Evolutionary conservation across 768 basidiomycete genomes (phyloP), one percentile per base, ranked within the genome.

Genomic region (Inosperma sp.): DNA sequence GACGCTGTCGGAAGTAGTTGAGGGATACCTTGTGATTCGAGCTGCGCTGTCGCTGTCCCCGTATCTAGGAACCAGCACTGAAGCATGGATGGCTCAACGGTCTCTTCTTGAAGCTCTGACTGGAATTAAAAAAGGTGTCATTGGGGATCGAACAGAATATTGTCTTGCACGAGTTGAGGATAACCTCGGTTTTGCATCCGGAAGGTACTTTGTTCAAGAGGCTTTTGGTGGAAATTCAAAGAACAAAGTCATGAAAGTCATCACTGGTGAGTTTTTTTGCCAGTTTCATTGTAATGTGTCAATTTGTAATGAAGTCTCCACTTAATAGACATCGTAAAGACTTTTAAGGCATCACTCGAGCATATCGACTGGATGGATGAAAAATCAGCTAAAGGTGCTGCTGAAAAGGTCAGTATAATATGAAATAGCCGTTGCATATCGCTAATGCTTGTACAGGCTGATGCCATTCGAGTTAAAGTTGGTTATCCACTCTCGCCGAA

Each of bases 311-410:
- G 14, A 16, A 8, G 1, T 17, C 3, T n/a, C n/a, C n/a, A n/a
- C n/a, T 21, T 63, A 41, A 64, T 55, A 84, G 86, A 86, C 49
- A 87, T 96, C 56, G 80, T 97, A 47, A 67, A 80, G 19, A 76
- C 93, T 0, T 98, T 98, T 75, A 84, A 93, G 63, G 68, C 68
- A 14, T 89, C 90, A 4, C 72, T 99, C 16, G 67, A 75, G 4
- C 64, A 79, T 46, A 77, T 96, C 44, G 77, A 83, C 16, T 99
- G 96, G 96, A 92, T 99, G 87, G 96, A 98, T 63, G 68, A 83
- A 40, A 68, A 81, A 56, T 91, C 91, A 3, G 84, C 89, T 9
- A 71, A 73, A 33, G 90, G 84, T 49, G 96, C 96, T 4, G 82
- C 84, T 12, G 80, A 85, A 61, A 98, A 98, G 77, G 90, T 84